Percentiles rank a stretch among this genome's conserved stretches.
These are phyloP conservation scores for Aphelidium insulamus DNA, from an alignment of 371 early-diverging fungal genomes.

Conservation along the genomic window DNA sequence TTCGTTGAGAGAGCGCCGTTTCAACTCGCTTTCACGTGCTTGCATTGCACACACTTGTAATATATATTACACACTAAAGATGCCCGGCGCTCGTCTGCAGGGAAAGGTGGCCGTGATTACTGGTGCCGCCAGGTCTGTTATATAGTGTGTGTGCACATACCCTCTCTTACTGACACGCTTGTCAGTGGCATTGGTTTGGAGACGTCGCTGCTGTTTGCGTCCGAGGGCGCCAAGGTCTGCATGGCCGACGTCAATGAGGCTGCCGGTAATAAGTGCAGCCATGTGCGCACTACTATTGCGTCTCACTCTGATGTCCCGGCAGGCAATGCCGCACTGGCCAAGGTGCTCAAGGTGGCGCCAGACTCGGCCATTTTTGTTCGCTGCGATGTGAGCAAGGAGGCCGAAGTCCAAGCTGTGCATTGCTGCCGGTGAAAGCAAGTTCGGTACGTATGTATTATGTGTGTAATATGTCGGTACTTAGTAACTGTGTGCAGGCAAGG, in stretches of 20 bases:
- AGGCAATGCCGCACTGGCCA: too few relatives aligned
- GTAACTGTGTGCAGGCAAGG: too few relatives aligned
- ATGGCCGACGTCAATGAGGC: constrained; percentile 48
- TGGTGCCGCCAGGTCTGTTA: constrained; percentile 43
- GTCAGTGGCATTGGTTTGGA: constrained; percentile 73
- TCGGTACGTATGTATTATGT: constrained; percentile 25
- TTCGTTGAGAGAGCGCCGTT: too few relatives aligned
- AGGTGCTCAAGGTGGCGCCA: too few relatives aligned
- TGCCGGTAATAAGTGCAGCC: constrained; percentile 18
- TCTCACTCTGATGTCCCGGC: too few relatives aligned
- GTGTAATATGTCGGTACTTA: too few relatives aligned
- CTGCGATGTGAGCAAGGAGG: constrained; percentile 50
- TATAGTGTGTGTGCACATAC: background rate
- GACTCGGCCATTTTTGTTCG: constrained; percentile 18
- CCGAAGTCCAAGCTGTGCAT: constrained; percentile 40
- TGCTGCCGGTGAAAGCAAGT: constrained; percentile 34
- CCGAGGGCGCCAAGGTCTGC: constrained; percentile 61
- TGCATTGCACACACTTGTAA: background rate
- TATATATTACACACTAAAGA: constrained; percentile 3
- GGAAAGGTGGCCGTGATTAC: constrained; percentile 70
- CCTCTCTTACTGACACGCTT: too few relatives aligned
- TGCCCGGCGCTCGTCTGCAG: constrained; percentile 15
- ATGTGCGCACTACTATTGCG: too few relatives aligned
- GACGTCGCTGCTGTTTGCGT: constrained; percentile 44
- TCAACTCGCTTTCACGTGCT: too few relatives aligned